A percentile compares a stretch with the other conserved stretches of the same genome.
Evolutionary conservation across 1,139 yeast genomes (phyloP).

Genomic region (Debaryomyces sp.): DNA sequence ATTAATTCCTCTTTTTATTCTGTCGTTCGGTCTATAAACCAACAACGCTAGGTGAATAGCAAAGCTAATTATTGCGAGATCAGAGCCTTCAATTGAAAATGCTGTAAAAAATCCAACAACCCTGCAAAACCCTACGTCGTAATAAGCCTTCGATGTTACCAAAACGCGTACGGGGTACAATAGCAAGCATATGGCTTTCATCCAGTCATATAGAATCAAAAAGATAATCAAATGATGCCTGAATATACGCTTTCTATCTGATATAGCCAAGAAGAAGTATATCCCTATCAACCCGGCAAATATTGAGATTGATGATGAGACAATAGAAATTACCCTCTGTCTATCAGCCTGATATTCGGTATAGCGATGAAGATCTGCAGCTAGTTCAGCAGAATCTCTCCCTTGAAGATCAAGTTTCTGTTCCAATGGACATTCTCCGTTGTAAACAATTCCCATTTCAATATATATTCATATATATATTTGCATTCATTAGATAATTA

Average conservation of each 20-base stretch:
- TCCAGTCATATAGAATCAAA: conserved; percentile 67
- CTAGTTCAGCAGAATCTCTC: not conserved
- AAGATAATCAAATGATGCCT: conserved; percentile 74
- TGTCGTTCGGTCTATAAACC: conserved; percentile 61
- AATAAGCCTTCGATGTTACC: conserved; percentile 50
- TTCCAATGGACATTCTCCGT: not conserved
- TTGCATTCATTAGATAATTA: not conserved
- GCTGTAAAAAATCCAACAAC: conserved; percentile 87
- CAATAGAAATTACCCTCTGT: conserved; percentile 8
- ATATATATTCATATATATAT: not conserved
- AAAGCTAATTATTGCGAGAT: conserved; percentile 77
- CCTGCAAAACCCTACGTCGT: conserved; percentile 60
- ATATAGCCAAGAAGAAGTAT: conserved; percentile 60
- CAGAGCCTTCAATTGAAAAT: conserved; percentile 83
- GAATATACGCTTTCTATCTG: conserved; percentile 61
- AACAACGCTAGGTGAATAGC: conserved; percentile 82
- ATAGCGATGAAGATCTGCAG: conserved; percentile 9
- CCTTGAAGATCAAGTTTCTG: not conserved
- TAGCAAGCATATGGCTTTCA: conserved; percentile 71
- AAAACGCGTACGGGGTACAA: conserved; percentile 71
- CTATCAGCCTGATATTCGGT: conserved; percentile 2
- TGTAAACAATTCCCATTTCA: not conserved
- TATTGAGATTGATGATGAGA: conserved; percentile 61
- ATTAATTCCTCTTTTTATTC: conserved; percentile 45
- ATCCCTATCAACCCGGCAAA: conserved; percentile 55